Percentiles rank a stretch among this genome's conserved stretches.
Conservation (phyloP, 257 asterid species). For the Datura wrightii region DNA sequence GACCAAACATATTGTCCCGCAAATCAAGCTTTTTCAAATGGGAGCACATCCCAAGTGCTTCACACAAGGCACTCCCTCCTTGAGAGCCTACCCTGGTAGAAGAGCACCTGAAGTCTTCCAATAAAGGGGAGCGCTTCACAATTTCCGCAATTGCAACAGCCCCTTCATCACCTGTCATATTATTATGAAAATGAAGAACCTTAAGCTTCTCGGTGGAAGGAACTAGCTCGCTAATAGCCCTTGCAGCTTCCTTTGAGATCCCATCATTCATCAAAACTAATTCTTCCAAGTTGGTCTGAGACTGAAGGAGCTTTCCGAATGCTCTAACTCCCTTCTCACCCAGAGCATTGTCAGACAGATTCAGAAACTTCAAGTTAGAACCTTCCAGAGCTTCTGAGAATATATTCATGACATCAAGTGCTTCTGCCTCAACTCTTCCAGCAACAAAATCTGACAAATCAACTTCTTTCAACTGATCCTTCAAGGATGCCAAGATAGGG, state of each 20-base stretch:
- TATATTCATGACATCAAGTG: constrained; percentile 92
- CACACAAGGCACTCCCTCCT: constrained; percentile 84
- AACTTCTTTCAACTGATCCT: constrained; percentile 84
- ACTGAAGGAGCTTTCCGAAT: constrained; percentile 73
- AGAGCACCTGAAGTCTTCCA: constrained; percentile 93
- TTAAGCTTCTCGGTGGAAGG: constrained; percentile 71
- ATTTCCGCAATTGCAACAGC: constrained; percentile 77
- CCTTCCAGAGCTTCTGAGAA: constrained; percentile 91
- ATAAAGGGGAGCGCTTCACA: constrained; percentile 68
- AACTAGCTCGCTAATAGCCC: constrained; percentile 82
- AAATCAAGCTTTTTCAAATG: constrained; percentile 86
- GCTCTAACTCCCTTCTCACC: constrained; percentile 98
- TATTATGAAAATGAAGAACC: constrained; percentile 89
- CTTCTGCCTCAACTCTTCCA: constrained; percentile 91
- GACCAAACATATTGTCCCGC: constrained; percentile 93
- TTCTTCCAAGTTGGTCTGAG: constrained; percentile 82
- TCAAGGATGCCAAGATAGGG: constrained; percentile 74
- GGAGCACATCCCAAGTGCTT: constrained; percentile 71
- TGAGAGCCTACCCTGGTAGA: constrained; percentile 87
- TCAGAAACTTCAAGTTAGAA: constrained; percentile 71
- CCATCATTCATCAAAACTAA: constrained; percentile 87
- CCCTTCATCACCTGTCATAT: constrained; percentile 98
- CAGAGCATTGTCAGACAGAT: constrained; percentile 90
- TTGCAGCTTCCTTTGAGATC: constrained; percentile 95
- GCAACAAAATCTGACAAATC: constrained; percentile 97